These are phyloP conservation scores for Yarrowia galli DNA, from an alignment of 1,139 yeast species.

Conservation along the genomic window DNA sequence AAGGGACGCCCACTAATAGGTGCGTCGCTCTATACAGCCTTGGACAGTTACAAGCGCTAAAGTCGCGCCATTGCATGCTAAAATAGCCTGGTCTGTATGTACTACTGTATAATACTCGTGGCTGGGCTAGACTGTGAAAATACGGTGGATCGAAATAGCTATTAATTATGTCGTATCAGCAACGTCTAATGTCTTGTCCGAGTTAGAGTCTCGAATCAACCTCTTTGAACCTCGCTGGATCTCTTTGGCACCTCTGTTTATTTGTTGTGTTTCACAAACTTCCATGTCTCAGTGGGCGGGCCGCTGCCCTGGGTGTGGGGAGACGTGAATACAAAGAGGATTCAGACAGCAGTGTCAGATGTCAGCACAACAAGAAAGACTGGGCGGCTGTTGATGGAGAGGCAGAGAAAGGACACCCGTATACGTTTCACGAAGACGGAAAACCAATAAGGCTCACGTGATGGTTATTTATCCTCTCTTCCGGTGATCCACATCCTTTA, in stretches of 20 bases:
- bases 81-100: background rate
- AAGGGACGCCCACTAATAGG: background rate
- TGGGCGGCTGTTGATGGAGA: background rate
- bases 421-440: background rate
- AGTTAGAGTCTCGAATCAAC: background rate
- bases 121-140: no score
- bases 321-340: background rate
- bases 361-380: background rate
- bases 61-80: background rate
- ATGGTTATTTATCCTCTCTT: background rate
- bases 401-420: background rate
- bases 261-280: slow-evolving; percentile 8
- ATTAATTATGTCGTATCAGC: no score
- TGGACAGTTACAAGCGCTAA: background rate
- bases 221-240: background rate
- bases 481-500: background rate
- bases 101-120: no score
- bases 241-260: slow-evolving; percentile 1
- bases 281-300: slow-evolving; percentile 1
- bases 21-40: background rate
- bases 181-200: background rate
- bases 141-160: background rate
- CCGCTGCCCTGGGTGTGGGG: background rate
- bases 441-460: slow-evolving; percentile 10
- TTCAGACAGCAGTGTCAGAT: background rate